Conservation (phyloP, 116 monocot species). For the Iris pallida region DNA sequence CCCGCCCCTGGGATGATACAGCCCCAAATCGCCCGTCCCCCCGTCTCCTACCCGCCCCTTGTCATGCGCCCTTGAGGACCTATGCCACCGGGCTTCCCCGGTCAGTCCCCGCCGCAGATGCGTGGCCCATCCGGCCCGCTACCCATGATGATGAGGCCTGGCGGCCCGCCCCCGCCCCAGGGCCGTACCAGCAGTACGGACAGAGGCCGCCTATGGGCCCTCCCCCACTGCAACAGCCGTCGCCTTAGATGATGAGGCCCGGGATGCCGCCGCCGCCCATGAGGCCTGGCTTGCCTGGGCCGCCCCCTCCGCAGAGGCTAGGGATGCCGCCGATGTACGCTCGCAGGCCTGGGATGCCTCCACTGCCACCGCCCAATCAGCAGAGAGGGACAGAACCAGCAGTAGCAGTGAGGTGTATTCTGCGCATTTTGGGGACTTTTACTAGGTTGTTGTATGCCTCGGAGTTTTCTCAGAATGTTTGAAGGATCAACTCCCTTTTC, state of each 20-base stretch:
- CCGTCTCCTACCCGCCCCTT: constrained; percentile 51
- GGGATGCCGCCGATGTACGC: constrained; percentile 11
- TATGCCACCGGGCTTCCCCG: constrained; percentile 18
- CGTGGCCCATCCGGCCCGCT: constrained; percentile 12
- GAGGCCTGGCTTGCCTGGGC: constrained; percentile 19
- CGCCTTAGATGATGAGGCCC: constrained; percentile 29
- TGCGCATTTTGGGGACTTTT: no score
- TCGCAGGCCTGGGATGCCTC: constrained; percentile 44
- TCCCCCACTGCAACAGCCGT: constrained; percentile 26
- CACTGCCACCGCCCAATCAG: constrained; percentile 27
- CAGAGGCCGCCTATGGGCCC: constrained; percentile 65
- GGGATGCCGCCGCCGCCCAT: constrained; percentile 19
- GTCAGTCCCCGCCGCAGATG: constrained; percentile 15
- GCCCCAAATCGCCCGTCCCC: constrained; percentile 66
- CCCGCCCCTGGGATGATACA: constrained; percentile 95
- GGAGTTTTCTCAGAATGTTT: no score
- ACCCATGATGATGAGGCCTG: constrained; percentile 39
- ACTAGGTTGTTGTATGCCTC: no score
- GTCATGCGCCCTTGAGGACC: constrained; percentile 4
- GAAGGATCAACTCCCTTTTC: no score
- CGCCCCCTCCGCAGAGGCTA: constrained; percentile 27
- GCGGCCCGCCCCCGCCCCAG: constrained; percentile 26
- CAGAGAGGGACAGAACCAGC: background rate
- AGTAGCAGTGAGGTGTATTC: background rate
- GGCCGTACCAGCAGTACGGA: constrained; percentile 34